phyloP scores from a whole-genome alignment of 164 flowering plant genomes.

The Taxillus chinensis region DNA sequence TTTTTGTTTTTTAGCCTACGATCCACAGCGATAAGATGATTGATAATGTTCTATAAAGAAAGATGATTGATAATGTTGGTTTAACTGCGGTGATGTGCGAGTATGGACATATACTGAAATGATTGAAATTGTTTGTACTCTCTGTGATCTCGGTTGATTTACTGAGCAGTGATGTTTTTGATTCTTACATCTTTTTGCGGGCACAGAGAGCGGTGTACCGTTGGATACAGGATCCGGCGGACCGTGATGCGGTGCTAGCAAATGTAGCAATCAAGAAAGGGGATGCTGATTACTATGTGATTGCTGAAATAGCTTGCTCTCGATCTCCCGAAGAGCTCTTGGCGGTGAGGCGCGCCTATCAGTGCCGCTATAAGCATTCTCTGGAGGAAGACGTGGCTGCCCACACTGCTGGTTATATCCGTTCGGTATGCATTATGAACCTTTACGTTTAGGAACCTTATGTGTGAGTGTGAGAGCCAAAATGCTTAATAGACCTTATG shows the following conservation, averaged over 20 bases:
- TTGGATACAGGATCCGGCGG: conserved; percentile 3
- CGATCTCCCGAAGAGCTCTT: conserved; percentile 1
- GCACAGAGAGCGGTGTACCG: neutral
- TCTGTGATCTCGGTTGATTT: neutral
- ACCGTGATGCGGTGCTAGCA: neutral
- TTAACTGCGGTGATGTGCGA: too few species aligned
- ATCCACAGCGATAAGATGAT: too few species aligned
- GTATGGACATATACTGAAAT: too few species aligned
- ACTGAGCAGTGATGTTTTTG: neutral
- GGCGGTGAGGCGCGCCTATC: conserved; percentile 2
- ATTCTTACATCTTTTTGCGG: neutral
- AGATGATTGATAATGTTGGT: too few species aligned
- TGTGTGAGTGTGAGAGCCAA: too few species aligned
- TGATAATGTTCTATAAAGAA: too few species aligned
- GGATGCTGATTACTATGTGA: neutral
- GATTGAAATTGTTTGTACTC: too few species aligned
- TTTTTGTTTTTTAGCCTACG: too few species aligned
- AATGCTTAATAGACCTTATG: too few species aligned
- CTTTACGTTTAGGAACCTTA: too few species aligned
- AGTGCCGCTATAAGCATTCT: neutral
- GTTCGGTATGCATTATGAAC: neutral
- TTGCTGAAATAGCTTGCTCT: neutral
- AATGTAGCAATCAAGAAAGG: conserved; percentile 2
- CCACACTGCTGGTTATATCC: neutral
- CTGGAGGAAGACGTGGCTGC: conserved; percentile 6